These are phyloP conservation scores for Colletotrichum tropicale DNA, from an alignment of 2,329 filamentous ascomycete genomes.

Conservation along the genomic window DNA sequence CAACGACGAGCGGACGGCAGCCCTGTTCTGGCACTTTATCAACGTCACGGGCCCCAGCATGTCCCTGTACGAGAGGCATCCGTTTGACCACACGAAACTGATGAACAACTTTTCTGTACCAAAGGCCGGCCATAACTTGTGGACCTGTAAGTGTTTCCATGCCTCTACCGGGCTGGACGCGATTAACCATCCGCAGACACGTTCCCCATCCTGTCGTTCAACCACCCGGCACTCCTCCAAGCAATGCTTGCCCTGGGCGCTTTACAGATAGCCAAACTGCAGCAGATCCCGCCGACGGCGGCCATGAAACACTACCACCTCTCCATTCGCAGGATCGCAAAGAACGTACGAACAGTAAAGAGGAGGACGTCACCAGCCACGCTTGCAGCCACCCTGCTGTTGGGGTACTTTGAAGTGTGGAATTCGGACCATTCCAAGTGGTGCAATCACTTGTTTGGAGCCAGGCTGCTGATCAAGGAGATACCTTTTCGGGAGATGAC, in stretches of 20 bases:
- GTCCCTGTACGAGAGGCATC: conserved; percentile 85
- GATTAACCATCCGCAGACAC: conserved; percentile 50
- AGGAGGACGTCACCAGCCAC: conserved; percentile 79
- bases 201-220: conserved; percentile 81
- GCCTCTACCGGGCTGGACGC: no score
- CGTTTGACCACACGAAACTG: conserved; percentile 72
- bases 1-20: conserved; percentile 78
- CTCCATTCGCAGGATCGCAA: conserved; percentile 78
- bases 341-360: conserved; percentile 71
- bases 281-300: conserved; percentile 74
- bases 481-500: conserved; percentile 80
- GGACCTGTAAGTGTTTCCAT: conserved; percentile 57
- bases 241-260: conserved; percentile 88
- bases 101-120: conserved; percentile 67
- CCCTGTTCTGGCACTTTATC: conserved; percentile 91
- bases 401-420: conserved; percentile 95
- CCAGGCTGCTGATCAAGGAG: conserved; percentile 80
- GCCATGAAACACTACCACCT: conserved; percentile 93
- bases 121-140: conserved; percentile 67
- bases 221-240: conserved; percentile 86
- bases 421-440: conserved; percentile 94
- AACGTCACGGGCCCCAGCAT: conserved; percentile 85
- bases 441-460: conserved; percentile 90
- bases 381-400: conserved; percentile 83
- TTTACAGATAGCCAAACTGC: conserved; percentile 85